Conservation (phyloP, 148 eudicot genomes). For the Selenicereus undatus region DNA sequence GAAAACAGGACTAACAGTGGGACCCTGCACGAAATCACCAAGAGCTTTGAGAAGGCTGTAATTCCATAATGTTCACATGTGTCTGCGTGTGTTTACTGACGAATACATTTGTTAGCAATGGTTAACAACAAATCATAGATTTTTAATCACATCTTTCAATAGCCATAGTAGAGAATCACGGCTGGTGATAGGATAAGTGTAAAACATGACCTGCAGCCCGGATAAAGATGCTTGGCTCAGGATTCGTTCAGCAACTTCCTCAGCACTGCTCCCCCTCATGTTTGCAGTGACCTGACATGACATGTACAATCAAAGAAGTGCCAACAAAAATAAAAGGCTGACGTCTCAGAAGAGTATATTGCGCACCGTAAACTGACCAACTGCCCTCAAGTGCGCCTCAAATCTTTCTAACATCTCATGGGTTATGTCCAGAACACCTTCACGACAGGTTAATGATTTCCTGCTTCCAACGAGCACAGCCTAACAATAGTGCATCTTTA, state of each 20-base stretch:
- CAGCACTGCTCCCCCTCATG: slow-evolving; percentile 91
- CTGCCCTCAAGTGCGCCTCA: slow-evolving; percentile 88
- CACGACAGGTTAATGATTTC: slow-evolving; percentile 56
- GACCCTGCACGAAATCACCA: slow-evolving; percentile 57
- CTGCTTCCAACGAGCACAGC: slow-evolving; percentile 92
- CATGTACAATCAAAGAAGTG: slow-evolving; percentile 15
- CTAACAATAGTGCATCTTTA: slow-evolving; percentile 33
- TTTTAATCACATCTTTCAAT: background rate
- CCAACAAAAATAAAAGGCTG: slow-evolving; percentile 1
- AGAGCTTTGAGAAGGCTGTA: slow-evolving; percentile 10
- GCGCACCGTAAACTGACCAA: slow-evolving; percentile 73
- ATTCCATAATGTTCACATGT: background rate
- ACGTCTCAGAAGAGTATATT: background rate
- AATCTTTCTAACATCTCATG: slow-evolving; percentile 94
- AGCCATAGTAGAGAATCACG: slow-evolving; percentile 2
- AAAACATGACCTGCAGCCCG: slow-evolving; percentile 68
- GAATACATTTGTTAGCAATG: background rate
- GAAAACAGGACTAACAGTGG: slow-evolving; percentile 82
- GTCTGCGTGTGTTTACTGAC: background rate
- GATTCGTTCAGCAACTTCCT: slow-evolving; percentile 81
- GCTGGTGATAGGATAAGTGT: background rate
- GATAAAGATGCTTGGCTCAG: slow-evolving; percentile 72
- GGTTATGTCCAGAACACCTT: slow-evolving; percentile 71
- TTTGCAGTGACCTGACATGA: slow-evolving; percentile 71
- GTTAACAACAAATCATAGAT: background rate